phyloP scores from a whole-genome alignment of 2,329 filamentous ascomycete genomes.

The Colletotrichum melonis region DNA sequence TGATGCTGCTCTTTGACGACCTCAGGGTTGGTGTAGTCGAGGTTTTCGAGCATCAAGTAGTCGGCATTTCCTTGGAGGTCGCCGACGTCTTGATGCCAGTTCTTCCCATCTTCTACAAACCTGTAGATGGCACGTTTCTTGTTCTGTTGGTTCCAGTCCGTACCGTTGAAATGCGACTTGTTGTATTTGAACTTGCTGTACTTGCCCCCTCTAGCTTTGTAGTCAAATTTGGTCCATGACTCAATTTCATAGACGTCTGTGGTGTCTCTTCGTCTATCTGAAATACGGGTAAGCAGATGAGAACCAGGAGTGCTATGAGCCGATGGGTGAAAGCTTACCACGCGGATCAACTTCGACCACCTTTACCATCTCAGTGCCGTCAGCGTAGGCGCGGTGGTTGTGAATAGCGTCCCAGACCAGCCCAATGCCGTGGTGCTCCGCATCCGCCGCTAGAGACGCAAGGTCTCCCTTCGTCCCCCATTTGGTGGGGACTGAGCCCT shows the following conservation, averaged over 20 bases:
- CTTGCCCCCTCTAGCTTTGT: constrained; percentile 27
- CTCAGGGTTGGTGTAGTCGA: constrained; percentile 31
- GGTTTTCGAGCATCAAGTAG: constrained; percentile 33
- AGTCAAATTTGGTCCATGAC: constrained; percentile 30
- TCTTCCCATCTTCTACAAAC: constrained; percentile 30
- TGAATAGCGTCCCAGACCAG: constrained; percentile 32
- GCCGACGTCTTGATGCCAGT: constrained; percentile 34
- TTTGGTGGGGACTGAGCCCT: constrained; percentile 31
- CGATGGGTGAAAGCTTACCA: background rate
- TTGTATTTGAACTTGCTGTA: constrained; percentile 32
- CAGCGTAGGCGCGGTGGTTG: constrained; percentile 33
- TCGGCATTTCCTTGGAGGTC: constrained; percentile 28
- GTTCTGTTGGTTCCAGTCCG: constrained; percentile 33
- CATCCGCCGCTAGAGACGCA: constrained; percentile 12
- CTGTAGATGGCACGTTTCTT: constrained; percentile 30
- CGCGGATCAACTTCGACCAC: constrained; percentile 27
- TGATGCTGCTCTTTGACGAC: constrained; percentile 27
- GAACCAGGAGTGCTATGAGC: background rate
- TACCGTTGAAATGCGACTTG: constrained; percentile 34
- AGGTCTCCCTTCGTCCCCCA: constrained; percentile 32
- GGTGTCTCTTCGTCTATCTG: constrained; percentile 30
- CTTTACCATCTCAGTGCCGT: constrained; percentile 30
- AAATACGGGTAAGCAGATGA: background rate
- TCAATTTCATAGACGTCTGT: constrained; percentile 31
- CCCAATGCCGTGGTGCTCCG: constrained; percentile 19